A percentile compares a stretch with the other conserved stretches of the same genome.
These are phyloP conservation scores for Diplodia seriata DNA, from an alignment of 2,329 filamentous ascomycete species.

Conservation along the genomic window DNA sequence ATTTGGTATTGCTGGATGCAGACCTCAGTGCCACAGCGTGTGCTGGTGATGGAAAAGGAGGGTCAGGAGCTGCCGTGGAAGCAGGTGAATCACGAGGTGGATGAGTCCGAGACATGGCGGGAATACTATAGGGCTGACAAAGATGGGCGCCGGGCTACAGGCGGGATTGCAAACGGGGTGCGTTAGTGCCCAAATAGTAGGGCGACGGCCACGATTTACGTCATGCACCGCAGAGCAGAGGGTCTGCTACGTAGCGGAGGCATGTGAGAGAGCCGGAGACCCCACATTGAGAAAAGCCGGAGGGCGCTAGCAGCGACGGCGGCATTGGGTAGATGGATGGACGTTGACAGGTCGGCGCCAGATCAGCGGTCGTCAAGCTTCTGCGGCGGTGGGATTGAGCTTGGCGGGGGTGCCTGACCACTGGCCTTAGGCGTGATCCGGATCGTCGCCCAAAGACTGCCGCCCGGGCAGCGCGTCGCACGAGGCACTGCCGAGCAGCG, in stretches of 20 bases:
- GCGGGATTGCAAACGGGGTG: slow-evolving; percentile 4
- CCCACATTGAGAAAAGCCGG: background rate
- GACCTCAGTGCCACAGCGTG: too few relatives aligned
- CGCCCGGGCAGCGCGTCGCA: background rate
- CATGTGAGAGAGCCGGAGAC: background rate
- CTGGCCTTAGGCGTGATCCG: background rate
- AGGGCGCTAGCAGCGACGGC: slow-evolving; percentile 11
- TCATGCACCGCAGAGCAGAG: background rate
- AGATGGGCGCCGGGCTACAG: background rate
- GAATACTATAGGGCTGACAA: background rate
- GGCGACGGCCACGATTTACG: background rate
- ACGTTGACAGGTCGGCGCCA: slow-evolving; percentile 7
- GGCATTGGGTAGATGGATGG: background rate
- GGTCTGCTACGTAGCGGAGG: background rate
- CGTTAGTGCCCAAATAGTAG: background rate
- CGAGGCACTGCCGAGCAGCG: background rate
- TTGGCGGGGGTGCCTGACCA: slow-evolving; percentile 9
- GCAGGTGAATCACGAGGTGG: too few relatives aligned
- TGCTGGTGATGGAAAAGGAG: too few relatives aligned
- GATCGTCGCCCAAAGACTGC: slow-evolving; percentile 3
- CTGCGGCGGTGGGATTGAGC: slow-evolving; percentile 4
- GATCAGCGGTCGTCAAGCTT: slow-evolving; percentile 14
- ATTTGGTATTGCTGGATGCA: too few relatives aligned
- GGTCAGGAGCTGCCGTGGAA: too few relatives aligned
- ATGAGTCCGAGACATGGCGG: background rate